Percentiles rank a stretch among this genome's conserved stretches.
Evolutionary conservation across 345 rosid species (phyloP).

Genomic region (Jatropha curcas): DNA sequence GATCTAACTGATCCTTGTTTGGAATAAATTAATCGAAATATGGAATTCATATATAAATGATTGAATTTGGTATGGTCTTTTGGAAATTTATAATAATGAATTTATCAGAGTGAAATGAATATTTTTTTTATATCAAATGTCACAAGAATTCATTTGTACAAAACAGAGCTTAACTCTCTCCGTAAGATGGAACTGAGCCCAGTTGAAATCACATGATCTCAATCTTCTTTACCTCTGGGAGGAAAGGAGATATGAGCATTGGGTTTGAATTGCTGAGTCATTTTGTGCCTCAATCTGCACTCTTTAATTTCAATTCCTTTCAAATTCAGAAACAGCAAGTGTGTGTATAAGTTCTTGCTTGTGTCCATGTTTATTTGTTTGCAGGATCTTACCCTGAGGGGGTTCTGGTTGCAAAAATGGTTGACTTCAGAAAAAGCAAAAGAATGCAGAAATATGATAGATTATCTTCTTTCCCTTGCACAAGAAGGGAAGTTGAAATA

Average conservation of each 20-base stretch:
- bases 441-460: conserved; percentile 71
- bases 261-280: neutral
- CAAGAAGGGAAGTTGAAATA: conserved; percentile 75
- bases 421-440: conserved; percentile 53
- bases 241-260: too few relatives aligned
- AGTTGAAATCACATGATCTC: neutral
- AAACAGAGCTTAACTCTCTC: too few relatives aligned
- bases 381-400: conserved; percentile 86
- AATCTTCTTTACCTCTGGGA: too few relatives aligned
- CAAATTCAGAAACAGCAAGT: neutral
- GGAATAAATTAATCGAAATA: too few relatives aligned
- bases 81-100: too few relatives aligned
- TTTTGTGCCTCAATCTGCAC: neutral
- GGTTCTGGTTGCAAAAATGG: conserved; percentile 93
- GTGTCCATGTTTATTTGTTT: neutral
- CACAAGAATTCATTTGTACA: too few relatives aligned
- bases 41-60: too few relatives aligned
- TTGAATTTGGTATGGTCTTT: too few relatives aligned
- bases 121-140: too few relatives aligned
- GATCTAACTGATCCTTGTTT: too few relatives aligned
- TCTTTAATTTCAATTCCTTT: neutral
- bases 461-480: conserved; percentile 63
- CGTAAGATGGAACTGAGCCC: neutral
- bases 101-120: too few relatives aligned
- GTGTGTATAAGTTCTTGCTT: neutral